Conservation (phyloP, 495 filamentous ascomycete species). For the Hyaloscypha variabilis region DNA sequence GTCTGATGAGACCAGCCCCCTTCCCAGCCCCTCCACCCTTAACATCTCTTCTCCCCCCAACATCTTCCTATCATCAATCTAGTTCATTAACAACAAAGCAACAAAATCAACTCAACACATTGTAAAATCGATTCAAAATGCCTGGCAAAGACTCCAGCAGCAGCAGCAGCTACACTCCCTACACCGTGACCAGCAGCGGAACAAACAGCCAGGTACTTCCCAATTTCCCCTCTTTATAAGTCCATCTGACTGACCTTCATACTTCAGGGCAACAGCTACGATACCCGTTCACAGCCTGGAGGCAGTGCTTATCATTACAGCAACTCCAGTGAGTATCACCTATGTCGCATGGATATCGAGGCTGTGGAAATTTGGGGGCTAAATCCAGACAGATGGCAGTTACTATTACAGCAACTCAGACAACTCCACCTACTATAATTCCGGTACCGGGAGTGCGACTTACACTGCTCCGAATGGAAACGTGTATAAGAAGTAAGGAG, state of each 20-base stretch:
- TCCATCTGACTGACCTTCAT: neutral
- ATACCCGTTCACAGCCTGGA: conserved; percentile 26
- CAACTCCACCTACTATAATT: conserved; percentile 28
- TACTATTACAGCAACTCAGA: conserved; percentile 32
- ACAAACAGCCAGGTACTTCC: conserved; percentile 28
- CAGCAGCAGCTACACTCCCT: conserved; percentile 23
- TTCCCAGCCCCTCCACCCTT: neutral
- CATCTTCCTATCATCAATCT: neutral
- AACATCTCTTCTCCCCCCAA: neutral
- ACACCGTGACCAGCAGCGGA: conserved; percentile 20
- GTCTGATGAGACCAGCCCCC: neutral
- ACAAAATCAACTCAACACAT: too few relatives aligned
- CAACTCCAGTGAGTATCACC: conserved; percentile 23
- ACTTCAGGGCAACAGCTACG: conserved; percentile 31
- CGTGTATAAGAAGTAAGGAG: conserved; percentile 27
- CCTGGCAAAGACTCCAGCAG: conserved; percentile 14
- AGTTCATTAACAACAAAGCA: too few relatives aligned
- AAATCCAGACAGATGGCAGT: conserved; percentile 21
- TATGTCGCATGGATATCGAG: neutral
- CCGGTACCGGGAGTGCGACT: conserved; percentile 17
- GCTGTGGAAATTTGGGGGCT: neutral
- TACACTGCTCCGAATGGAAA: conserved; percentile 33
- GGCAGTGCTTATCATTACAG: conserved; percentile 31
- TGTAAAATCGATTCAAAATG: conserved; percentile 7
- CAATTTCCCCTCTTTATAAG: neutral